Base-by-base conservation (phyloP, 768 basidiomycete species). In the Tylopilus sp. region DNA sequence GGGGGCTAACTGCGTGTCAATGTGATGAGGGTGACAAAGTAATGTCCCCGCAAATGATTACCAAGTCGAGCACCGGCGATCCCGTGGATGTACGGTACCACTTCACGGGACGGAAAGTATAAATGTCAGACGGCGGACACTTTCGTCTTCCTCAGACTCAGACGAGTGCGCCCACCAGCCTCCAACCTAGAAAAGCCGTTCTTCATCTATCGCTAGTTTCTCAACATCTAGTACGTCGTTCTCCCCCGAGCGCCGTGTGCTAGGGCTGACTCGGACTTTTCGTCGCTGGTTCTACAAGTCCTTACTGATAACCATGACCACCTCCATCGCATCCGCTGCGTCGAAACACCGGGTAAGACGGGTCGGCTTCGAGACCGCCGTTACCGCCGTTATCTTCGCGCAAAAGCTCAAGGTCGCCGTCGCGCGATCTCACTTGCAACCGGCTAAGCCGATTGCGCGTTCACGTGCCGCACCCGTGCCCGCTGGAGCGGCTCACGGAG, bases 291-390 rank as follows among this genome's bases (percentile, higher is more conserved):
- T 22, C 33, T 34, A 7, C 28, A 7, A 25, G 43, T 53, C 17
- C 12, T 25, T 28, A 21, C 2, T n/a, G 34, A 36, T 36, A 26
- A 17, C 10, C 22, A 52, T 53, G 29, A 14, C 33, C 21, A 36
- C 30, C 19, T 10, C 51, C 24, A 19, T 19, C 43, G 25, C 45
- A n/a, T 24, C 61, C 36, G 16, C 37, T n/a, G 10, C 36, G n/a
- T 34, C 6, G 12, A 25, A 52, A 17, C 41, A 46, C 7, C 44
- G 45, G 25, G 48, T 9, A 37, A 58, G 60, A 13, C 52, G 50
- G 31, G 60, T 62, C 31, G 53, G 63, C 41, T 64, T 64, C 19
- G 57, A 62, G 53, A 64, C 60, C 16, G 63, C 54, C 7, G 63
- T 64, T 33, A 59, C 51, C 17, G 63, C 60, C 0, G 45, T 62